Conservation (phyloP, 164 flowering plant genomes). For the Buxus sempervirens region DNA sequence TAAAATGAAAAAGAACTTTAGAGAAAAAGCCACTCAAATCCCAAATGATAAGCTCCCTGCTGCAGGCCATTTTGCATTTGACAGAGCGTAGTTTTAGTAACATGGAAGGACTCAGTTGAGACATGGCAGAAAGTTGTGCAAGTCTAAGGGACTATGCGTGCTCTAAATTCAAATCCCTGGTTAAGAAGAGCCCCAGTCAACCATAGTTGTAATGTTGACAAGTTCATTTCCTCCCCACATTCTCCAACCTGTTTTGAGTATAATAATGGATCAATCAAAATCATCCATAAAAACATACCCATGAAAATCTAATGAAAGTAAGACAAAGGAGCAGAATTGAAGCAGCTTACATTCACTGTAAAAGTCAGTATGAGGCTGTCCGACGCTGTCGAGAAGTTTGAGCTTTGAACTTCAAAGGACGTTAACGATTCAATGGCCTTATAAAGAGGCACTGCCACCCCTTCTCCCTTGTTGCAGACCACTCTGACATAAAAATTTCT, state of each 20-base stretch:
- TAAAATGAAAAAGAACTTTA: no score
- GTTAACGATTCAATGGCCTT: constrained; percentile 68
- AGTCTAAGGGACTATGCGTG: no score
- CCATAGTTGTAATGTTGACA: constrained; percentile 60
- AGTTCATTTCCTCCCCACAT: constrained; percentile 36
- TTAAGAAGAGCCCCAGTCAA: constrained; percentile 47
- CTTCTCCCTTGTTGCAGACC: constrained; percentile 52
- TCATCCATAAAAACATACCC: neutral
- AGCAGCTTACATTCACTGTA: constrained; percentile 52
- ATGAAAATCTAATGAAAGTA: neutral
- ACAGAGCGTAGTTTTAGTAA: no score
- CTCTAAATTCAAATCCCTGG: no score
- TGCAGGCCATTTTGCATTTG: no score
- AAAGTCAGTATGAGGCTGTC: constrained; percentile 48
- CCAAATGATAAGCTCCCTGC: no score
- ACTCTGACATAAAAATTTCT: constrained; percentile 59
- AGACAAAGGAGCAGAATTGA: neutral
- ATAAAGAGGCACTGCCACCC: constrained; percentile 55
- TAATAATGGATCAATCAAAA: neutral
- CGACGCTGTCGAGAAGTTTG: constrained; percentile 42
- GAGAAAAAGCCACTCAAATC: no score
- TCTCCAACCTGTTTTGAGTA: constrained; percentile 44
- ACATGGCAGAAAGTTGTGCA: no score
- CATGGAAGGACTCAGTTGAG: no score
- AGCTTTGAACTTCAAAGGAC: constrained; percentile 41